Percentiles rank a stretch among this genome's conserved stretches.
Evolutionary conservation across 2,329 filamentous ascomycete species (phyloP).

Genomic region (Fusarium buxicola): DNA sequence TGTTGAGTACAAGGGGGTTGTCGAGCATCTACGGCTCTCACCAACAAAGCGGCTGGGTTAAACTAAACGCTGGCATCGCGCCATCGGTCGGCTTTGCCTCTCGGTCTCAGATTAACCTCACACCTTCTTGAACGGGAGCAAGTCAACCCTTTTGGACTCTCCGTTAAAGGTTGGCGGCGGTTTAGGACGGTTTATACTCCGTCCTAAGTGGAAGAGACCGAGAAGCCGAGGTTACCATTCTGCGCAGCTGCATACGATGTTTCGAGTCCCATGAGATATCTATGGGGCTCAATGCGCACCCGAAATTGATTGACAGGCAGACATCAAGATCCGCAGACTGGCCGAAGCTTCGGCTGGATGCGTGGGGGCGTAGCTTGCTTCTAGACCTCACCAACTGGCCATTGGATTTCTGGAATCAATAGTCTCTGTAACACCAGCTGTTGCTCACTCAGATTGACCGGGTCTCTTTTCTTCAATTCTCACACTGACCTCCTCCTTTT

Average conservation of each 20-base stretch:
- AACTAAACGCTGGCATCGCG: slow-evolving; percentile 4
- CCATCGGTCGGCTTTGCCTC: slow-evolving; percentile 5
- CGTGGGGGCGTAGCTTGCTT: slow-evolving; percentile 30
- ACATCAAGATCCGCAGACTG: slow-evolving; percentile 23
- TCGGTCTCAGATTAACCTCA: too few species aligned
- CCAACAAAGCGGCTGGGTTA: not conserved
- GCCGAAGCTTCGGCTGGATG: slow-evolving; percentile 24
- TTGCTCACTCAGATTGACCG: slow-evolving; percentile 16
- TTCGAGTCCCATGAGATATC: slow-evolving; percentile 26
- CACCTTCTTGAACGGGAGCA: not conserved
- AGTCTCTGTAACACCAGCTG: too few species aligned
- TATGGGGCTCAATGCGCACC: not conserved
- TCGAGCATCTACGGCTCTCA: not conserved
- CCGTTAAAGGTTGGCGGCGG: slow-evolving; percentile 21
- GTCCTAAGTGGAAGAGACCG: slow-evolving; percentile 3
- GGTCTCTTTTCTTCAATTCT: slow-evolving; percentile 4
- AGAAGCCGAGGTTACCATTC: slow-evolving; percentile 35
- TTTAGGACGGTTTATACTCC: slow-evolving; percentile 22
- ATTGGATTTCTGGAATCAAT: slow-evolving; percentile 14
- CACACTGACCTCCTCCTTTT: slow-evolving; percentile 13
- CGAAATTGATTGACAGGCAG: slow-evolving; percentile 4
- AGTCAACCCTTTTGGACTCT: slow-evolving; percentile 5
- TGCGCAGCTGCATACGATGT: slow-evolving; percentile 22
- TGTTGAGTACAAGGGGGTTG: slow-evolving; percentile 12
- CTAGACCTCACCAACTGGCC: slow-evolving; percentile 26